phyloP scores from a whole-genome alignment of 1,284 basidiomycete genomes.

The Earliella scabrosa region DNA sequence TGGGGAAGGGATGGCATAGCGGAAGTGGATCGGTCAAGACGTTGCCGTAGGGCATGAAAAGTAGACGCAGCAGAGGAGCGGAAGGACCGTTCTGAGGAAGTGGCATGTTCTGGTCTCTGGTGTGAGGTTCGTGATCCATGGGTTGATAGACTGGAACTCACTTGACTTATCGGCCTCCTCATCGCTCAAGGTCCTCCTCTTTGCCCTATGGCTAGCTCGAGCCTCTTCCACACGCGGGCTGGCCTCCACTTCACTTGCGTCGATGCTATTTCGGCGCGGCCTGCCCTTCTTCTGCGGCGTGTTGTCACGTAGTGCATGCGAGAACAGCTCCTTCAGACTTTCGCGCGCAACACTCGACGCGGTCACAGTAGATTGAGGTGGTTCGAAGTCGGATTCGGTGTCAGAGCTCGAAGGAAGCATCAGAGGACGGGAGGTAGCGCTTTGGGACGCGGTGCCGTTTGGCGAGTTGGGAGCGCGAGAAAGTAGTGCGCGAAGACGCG shows the following conservation, averaged over 20 bases:
- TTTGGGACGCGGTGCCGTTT: conserved; percentile 29
- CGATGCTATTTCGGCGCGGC: conserved; percentile 59
- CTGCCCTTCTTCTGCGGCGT: conserved; percentile 55
- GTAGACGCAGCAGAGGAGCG: conserved; percentile 29
- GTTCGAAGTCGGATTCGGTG: conserved; percentile 65
- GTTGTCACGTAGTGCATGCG: conserved; percentile 60
- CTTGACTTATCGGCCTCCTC: conserved; percentile 65
- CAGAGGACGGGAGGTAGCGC: conserved; percentile 38
- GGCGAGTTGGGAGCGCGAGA: conserved; percentile 42
- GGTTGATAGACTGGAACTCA: conserved; percentile 38
- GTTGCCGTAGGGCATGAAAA: conserved; percentile 35
- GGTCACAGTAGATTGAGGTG: conserved; percentile 43
- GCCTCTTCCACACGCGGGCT: conserved; percentile 52
- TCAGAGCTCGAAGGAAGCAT: conserved; percentile 48
- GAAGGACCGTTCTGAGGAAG: conserved; percentile 27
- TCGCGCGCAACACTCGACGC: conserved; percentile 56
- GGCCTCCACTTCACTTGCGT: conserved; percentile 61
- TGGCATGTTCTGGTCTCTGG: conserved; percentile 7
- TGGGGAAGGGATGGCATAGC: conserved; percentile 24
- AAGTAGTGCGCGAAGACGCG: conserved; percentile 61
- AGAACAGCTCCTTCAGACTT: conserved; percentile 66
- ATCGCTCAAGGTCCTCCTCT: conserved; percentile 66
- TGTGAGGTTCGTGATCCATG: not conserved
- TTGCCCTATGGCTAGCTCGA: conserved; percentile 50
- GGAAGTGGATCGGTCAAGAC: conserved; percentile 27